These are phyloP conservation scores for Erythrophleum fordii DNA, from an alignment of 306 rosid species.

Conservation along the genomic window DNA sequence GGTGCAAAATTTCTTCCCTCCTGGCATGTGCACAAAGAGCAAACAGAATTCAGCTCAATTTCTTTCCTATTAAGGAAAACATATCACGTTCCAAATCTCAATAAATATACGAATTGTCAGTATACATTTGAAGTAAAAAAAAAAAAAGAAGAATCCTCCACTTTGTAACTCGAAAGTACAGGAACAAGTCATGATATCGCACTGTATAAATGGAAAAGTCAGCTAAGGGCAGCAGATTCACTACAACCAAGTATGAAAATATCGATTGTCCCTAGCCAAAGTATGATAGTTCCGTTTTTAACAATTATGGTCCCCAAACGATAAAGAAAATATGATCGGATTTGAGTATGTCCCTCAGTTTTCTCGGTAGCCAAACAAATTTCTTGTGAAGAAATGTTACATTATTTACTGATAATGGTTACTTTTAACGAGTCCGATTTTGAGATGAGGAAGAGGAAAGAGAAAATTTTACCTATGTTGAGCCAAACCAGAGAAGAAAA, in stretches of 20 bases:
- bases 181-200: not conserved
- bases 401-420: not conserved
- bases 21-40: constrained; percentile 41
- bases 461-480: constrained; percentile 63
- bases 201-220: not conserved
- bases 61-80: not conserved
- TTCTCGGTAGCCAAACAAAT: constrained; percentile 29
- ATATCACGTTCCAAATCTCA: not conserved
- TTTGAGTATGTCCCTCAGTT: not conserved
- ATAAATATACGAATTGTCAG: not conserved
- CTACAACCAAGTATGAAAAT: not conserved
- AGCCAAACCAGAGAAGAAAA: constrained; percentile 66
- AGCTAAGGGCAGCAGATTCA: constrained; percentile 8
- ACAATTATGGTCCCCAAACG: not conserved
- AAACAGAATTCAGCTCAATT: not conserved
- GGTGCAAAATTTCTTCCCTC: constrained; percentile 87
- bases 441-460: not conserved
- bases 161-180: not conserved
- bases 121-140: not conserved
- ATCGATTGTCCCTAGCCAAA: not conserved
- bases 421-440: not conserved
- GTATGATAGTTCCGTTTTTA: not conserved
- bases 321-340: not conserved
- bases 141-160: not conserved
- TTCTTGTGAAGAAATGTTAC: not conserved